These are phyloP conservation scores for Sugiyamaella grinbergsii DNA, from an alignment of 1,139 yeast genomes.

Conservation along the genomic window DNA sequence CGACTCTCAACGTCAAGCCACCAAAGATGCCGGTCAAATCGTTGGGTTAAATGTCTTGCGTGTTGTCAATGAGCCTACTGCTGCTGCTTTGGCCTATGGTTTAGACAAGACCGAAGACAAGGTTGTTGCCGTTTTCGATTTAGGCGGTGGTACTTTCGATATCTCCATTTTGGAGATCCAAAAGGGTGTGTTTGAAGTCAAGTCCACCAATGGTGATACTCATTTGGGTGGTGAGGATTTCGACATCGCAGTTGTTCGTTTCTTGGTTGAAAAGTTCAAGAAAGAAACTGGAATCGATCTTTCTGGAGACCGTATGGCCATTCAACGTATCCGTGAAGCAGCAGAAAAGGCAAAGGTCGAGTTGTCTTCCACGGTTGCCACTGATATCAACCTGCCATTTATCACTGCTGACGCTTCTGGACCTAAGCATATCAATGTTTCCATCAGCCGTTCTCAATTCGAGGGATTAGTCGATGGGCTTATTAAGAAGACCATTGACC, in stretches of 20 bases:
- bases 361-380: slow-evolving; percentile 87
- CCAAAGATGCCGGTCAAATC: slow-evolving; percentile 98
- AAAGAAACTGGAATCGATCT: slow-evolving; percentile 89
- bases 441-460: slow-evolving; percentile 89
- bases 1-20: slow-evolving; percentile 98
- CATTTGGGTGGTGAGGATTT: slow-evolving; percentile 87
- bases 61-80: slow-evolving; percentile 98
- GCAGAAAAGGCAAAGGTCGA: slow-evolving; percentile 99
- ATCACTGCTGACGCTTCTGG: slow-evolving; percentile 94
- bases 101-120: slow-evolving; percentile 76
- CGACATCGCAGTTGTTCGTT: slow-evolving; percentile 82
- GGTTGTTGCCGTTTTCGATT: slow-evolving; percentile 81
- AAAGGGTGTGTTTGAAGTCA: slow-evolving; percentile 86
- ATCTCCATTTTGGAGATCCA: slow-evolving; percentile 82
- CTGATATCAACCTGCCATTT: slow-evolving; percentile 96
- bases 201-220: slow-evolving; percentile 87
- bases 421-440: slow-evolving; percentile 97
- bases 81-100: slow-evolving; percentile 98
- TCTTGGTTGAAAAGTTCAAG: slow-evolving; percentile 90
- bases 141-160: slow-evolving; percentile 91
- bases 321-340: slow-evolving; percentile 99
- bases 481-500: slow-evolving; percentile 91
- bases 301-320: slow-evolving; percentile 94
- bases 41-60: slow-evolving; percentile 94
- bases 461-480: slow-evolving; percentile 89